Base-by-base conservation (phyloP, 768 basidiomycete genomes). In the Coprinopsis strossmayeri region DNA sequence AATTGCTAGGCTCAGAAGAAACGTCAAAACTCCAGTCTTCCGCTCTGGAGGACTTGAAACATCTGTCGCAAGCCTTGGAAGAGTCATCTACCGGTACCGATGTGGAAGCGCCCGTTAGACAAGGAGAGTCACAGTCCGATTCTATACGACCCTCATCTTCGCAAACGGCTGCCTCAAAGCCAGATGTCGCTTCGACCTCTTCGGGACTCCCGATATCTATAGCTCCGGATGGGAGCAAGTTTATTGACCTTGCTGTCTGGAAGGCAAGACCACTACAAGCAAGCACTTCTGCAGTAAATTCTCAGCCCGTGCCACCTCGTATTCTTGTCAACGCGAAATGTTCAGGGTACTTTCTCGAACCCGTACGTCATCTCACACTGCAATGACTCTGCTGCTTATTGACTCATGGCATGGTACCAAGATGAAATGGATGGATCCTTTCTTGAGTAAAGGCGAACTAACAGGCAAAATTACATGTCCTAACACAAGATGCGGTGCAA, bases 391-490 rank as follows among this genome's bases (percentile, higher is more conserved):
- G n/a, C 32, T 34, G 27, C 27, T 24, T 9, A 46, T 46, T n/a
- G 7, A 11, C 3, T 20, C 11, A 15, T 27, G 12, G 24, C 18
- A 15, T 20, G 27, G 26, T 45, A 13, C 50, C 13, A 55, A 90
- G 92, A 84, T 96, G 81, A 85, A 83, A 59, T 99, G 95, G 96
- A 99, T 99, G 95, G 83, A 91, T 43, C 75, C 82, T 3, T 78
- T 86, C 56, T 68, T 97, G 7, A 73, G 80, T 28, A 64, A 69
- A n/a, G 94, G 92, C 0, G 74, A 82, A 37, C 68, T 94, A 30
- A 78, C 83, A 0, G 96, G 96, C 15, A 96, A 93, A 73, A 88
- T 99, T 55, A 51, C 78, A 0, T 99, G 96, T 57, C 96, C 96
- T 2, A 95, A 94, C 64, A 76, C 82, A 58, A 92, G 89, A 59